Evolutionary conservation across 2,329 filamentous ascomycete species (phyloP).

Genomic region (Phialocephala subalpina): DNA sequence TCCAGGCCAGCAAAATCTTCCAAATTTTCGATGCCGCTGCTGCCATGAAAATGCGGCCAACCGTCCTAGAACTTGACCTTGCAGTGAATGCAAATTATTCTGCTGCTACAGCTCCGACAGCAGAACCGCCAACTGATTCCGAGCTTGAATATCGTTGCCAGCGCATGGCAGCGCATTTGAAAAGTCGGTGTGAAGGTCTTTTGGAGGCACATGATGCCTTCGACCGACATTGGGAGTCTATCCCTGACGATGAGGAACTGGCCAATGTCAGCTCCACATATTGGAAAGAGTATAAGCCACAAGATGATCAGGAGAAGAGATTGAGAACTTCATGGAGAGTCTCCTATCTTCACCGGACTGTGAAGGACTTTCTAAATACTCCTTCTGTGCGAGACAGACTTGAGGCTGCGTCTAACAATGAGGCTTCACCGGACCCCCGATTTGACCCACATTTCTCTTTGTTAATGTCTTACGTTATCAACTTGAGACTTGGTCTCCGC

Average conservation of each 20-base stretch:
- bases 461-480: neutral
- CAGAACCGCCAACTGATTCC: neutral
- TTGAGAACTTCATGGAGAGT: neutral
- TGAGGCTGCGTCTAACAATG: neutral
- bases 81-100: constrained; percentile 5
- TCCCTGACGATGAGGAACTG: neutral
- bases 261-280: too few relatives aligned
- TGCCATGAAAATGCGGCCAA: neutral
- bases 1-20: neutral
- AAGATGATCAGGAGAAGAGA: neutral
- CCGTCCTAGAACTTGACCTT: constrained; percentile 8
- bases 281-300: too few relatives aligned
- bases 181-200: neutral
- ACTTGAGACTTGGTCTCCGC: neutral
- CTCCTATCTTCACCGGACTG: constrained; percentile 9
- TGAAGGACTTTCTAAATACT: constrained; percentile 8
- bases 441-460: neutral
- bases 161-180: constrained; percentile 2
- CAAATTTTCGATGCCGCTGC: neutral
- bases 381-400: neutral
- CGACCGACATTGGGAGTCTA: constrained; percentile 6
- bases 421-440: too few relatives aligned
- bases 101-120: too few relatives aligned
- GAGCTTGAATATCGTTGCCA: constrained; percentile 8
- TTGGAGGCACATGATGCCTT: constrained; percentile 8